Evolutionary conservation across 441 rosid species (phyloP).

Genomic region (Croton laevigatus): DNA sequence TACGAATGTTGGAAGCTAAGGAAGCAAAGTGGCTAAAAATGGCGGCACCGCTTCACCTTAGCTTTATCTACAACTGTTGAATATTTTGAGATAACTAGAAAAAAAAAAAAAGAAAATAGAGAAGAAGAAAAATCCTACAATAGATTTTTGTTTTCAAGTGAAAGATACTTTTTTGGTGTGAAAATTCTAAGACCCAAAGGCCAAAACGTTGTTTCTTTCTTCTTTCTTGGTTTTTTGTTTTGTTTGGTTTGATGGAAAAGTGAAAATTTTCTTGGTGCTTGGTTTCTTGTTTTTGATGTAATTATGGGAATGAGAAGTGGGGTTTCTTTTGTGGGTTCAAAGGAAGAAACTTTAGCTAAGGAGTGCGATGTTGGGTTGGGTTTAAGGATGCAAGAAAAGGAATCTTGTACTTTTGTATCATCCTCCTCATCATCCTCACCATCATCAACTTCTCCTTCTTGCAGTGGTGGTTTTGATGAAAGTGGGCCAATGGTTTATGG

Average conservation of each 20-base stretch:
- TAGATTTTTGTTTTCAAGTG: constrained; percentile 13
- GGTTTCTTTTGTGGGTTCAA: constrained; percentile 24
- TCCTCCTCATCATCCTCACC: constrained; percentile 21
- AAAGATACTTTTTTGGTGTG: constrained; percentile 11
- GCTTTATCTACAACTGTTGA: constrained; percentile 18
- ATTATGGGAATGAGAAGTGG: constrained; percentile 34
- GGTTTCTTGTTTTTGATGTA: constrained; percentile 5
- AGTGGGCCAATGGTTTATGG: constrained; percentile 43
- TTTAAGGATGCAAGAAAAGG: constrained; percentile 34
- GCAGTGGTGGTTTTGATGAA: constrained; percentile 26
- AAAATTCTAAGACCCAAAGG: constrained; percentile 12
- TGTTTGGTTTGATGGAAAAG: constrained; percentile 23
- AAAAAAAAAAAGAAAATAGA: neutral
- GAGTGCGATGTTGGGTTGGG: constrained; percentile 42
- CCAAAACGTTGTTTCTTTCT: constrained; percentile 3
- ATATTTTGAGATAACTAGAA: neutral
- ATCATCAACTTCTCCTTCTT: constrained; percentile 30
- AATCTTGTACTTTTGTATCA: constrained; percentile 27
- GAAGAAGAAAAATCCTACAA: neutral
- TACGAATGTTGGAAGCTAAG: constrained; percentile 74
- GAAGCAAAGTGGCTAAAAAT: constrained; percentile 74
- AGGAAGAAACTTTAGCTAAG: constrained; percentile 21
- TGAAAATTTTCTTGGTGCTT: neutral
- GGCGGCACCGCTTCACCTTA: constrained; percentile 61
- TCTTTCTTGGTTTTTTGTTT: neutral